Base-by-base conservation (phyloP, 768 basidiomycete species). In the Mycena belliarum region DNA sequence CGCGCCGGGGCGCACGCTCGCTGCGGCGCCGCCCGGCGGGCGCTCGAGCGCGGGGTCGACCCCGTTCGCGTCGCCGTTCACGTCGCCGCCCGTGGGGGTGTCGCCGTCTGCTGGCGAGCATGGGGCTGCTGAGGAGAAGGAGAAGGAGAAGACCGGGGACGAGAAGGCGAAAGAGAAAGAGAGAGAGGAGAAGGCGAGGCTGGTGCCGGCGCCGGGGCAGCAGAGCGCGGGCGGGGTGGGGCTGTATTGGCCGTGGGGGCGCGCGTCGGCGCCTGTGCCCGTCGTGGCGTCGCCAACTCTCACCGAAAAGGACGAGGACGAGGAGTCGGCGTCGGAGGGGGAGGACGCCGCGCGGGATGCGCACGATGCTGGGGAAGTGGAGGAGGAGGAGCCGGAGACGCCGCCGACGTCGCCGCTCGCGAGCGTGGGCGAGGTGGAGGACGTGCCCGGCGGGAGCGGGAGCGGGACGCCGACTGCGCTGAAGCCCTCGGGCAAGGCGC, bases 1-100 rank as follows among this genome's bases (percentile, higher is more conserved):
- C 6, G 65, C 75, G 35, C 74, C 74, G n/a, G 49, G 43, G 33
- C 9, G 33, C 14, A n/a, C n/a, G n/a, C n/a, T n/a, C n/a, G n/a
- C n/a, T n/a, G n/a, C n/a, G n/a, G n/a, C n/a, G n/a, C n/a, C n/a
- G n/a, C n/a, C n/a, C n/a, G n/a, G n/a, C n/a, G n/a, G n/a, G n/a
- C n/a, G n/a, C n/a, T n/a, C n/a, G n/a, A n/a, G n/a, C n/a, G n/a
- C n/a, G n/a, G n/a, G n/a, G n/a, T n/a, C n/a, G n/a, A n/a, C n/a
- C n/a, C n/a, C n/a, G n/a, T n/a, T n/a, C n/a, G n/a, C n/a, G n/a
- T n/a, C n/a, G n/a, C n/a, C n/a, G n/a, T n/a, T n/a, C n/a, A n/a
- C n/a, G n/a, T n/a, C n/a, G n/a, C n/a, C n/a, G n/a, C n/a, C n/a
- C n/a, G n/a, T n/a, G 37, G 10, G 37, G 37, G 37, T 38, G 37